Conservation (phyloP, 192 early-diverging fungal species). For the Coemansia sp. region DNA sequence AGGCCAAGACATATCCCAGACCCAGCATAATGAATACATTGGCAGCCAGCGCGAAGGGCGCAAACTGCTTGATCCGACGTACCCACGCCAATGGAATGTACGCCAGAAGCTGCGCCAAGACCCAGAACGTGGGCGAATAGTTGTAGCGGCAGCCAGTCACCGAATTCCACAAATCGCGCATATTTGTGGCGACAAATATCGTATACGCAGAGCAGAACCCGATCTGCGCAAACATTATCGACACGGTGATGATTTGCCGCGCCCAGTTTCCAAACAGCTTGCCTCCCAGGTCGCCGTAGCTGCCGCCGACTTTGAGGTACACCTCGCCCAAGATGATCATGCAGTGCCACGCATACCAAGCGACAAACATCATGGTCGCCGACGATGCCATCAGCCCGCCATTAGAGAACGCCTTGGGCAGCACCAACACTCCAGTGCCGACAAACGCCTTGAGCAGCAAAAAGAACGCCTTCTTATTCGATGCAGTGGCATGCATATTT, state of each 20-base stretch:
- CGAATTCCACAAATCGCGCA: conserved; percentile 65
- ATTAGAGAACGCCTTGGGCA: conserved; percentile 75
- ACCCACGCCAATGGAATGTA: conserved; percentile 88
- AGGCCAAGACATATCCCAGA: conserved; percentile 80
- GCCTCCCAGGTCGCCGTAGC: conserved; percentile 66
- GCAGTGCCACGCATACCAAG: conserved; percentile 61
- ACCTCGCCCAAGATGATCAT: conserved; percentile 67
- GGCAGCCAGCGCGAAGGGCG: conserved; percentile 82
- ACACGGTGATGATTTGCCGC: conserved; percentile 60
- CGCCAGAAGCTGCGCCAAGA: conserved; percentile 71
- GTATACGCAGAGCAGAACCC: conserved; percentile 90
- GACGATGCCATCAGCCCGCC: conserved; percentile 68
- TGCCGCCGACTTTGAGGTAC: conserved; percentile 58
- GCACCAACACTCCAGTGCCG: conserved; percentile 74
- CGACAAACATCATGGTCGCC: conserved; percentile 55
- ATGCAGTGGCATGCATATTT: conserved; percentile 54
- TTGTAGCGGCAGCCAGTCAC: conserved; percentile 64
- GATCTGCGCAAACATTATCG: conserved; percentile 70
- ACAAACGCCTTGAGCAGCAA: conserved; percentile 81
- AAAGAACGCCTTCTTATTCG: conserved; percentile 71
- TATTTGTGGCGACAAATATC: conserved; percentile 86
- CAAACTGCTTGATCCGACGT: conserved; percentile 87
- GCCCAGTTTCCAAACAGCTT: conserved; percentile 60
- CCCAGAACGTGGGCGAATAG: conserved; percentile 70
- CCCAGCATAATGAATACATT: conserved; percentile 92